phyloP scores from a whole-genome alignment of 768 basidiomycete species.

The Imleria badia region DNA sequence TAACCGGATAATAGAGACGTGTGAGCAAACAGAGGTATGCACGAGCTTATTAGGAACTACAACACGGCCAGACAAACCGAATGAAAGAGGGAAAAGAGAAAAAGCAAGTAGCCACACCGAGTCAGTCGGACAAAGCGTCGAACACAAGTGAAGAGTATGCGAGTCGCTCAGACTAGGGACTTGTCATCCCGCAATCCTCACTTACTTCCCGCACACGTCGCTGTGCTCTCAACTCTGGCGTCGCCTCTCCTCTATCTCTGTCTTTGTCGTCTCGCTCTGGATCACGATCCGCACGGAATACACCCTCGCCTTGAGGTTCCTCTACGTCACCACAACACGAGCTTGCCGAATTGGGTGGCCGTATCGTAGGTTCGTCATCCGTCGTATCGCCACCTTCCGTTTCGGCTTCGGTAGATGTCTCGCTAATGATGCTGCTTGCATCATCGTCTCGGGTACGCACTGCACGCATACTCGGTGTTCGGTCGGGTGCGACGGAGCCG shows the following conservation, averaged over 20 bases:
- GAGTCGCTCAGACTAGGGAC: constrained; percentile 21
- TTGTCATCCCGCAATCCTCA: constrained; percentile 33
- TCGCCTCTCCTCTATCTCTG: constrained; percentile 32
- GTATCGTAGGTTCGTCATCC: constrained; percentile 83
- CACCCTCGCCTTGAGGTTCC: constrained; percentile 33
- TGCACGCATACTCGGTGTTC: constrained; percentile 28
- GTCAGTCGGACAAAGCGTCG: background rate
- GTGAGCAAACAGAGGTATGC: constrained; percentile 26
- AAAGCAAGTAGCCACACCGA: background rate
- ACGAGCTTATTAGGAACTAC: constrained; percentile 24
- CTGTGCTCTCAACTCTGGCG: constrained; percentile 33
- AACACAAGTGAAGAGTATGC: background rate
- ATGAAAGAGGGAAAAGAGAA: background rate
- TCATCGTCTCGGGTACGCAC: constrained; percentile 30
- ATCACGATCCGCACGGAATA: constrained; percentile 22
- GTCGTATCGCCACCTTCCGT: constrained; percentile 60
- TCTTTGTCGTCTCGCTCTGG: constrained; percentile 21
- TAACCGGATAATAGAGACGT: constrained; percentile 8
- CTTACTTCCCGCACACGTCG: constrained; percentile 29
- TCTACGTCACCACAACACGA: constrained; percentile 41
- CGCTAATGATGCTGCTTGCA: constrained; percentile 35
- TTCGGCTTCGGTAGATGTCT: constrained; percentile 48
- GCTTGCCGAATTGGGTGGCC: constrained; percentile 44
- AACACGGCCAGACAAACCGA: constrained; percentile 17
- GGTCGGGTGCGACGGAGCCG: constrained; percentile 38